Evolutionary conservation across 2,329 filamentous ascomycete species (phyloP).

Genomic region (Penicillium sp.): DNA sequence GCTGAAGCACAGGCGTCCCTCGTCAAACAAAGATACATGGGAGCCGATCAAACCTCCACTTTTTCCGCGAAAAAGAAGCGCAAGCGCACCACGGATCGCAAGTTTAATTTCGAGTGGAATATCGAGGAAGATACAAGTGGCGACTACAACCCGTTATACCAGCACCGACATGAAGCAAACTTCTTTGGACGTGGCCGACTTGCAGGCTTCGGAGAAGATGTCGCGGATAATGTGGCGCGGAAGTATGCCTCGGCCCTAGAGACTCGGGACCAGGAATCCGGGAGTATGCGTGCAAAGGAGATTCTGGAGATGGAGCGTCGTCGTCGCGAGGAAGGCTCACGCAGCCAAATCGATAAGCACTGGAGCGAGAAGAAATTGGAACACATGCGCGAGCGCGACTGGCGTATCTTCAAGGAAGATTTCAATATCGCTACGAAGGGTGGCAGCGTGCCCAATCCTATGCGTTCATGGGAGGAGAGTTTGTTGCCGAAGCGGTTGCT

Average conservation of each 20-base stretch:
- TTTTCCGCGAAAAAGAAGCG: conserved; percentile 97
- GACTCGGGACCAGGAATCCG: conserved; percentile 75
- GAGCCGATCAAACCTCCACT: conserved; percentile 83
- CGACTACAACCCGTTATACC: conserved; percentile 81
- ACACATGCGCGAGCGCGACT: conserved; percentile 96
- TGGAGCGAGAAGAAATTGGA: conserved; percentile 93
- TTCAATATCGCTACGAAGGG: conserved; percentile 97
- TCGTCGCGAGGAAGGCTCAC: conserved; percentile 71
- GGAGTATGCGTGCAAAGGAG: conserved; percentile 74
- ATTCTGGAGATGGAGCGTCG: conserved; percentile 84
- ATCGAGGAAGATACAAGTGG: conserved; percentile 87
- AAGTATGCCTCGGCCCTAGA: conserved; percentile 71
- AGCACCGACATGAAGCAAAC: conserved; percentile 66
- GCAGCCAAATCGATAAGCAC: conserved; percentile 83
- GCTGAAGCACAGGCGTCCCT: conserved; percentile 71
- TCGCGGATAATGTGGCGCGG: conserved; percentile 55
- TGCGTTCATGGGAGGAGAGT: conserved; percentile 92
- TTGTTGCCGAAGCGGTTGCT: conserved; percentile 75
- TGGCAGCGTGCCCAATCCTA: conserved; percentile 88
- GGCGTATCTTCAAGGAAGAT: conserved; percentile 99
- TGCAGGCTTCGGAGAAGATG: conserved; percentile 67
- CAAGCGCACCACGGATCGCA: conserved; percentile 87
- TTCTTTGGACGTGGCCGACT: conserved; percentile 72
- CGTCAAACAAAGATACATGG: conserved; percentile 84
- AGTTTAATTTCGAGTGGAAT: conserved; percentile 99